Base-by-base conservation (phyloP, 2,329 filamentous ascomycete species). In the Xylariales sp. region DNA sequence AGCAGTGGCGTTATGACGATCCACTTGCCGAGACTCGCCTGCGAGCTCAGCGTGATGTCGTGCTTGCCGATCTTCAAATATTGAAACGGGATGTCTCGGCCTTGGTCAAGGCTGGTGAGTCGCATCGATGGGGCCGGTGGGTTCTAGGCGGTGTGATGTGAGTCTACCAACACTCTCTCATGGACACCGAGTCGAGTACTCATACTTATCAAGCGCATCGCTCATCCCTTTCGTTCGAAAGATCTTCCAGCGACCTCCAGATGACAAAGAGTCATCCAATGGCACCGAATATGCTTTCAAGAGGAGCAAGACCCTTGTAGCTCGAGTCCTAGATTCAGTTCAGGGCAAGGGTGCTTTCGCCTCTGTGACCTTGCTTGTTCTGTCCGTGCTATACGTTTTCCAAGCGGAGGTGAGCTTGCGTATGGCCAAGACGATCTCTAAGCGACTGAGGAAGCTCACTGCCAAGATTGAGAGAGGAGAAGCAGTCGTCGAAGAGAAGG, bases 201-300 rank as follows among this genome's bases (percentile, higher is more conserved):
- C n/a, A n/a, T n/a, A n/a, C n/a, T n/a, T n/a, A n/a, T n/a, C 22
- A 31, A 77, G 73, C 20, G 72, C 71, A 1, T 61, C 66, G 6
- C 69, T 78, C 39, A 68, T 80, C 43, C 76, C 76, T 1, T 57
- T 66, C 3, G 68, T 80, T 16, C 71, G 73, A 31, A 58, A 60
- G 31, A 64, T 79, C 49, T 78, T 76, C 56, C 69, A 70, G 12
- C 66, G 73, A 12, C 58, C 63, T 11, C 44, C 56, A 11, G 61
- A 66, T 11, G 61, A 65, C 39, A 59, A 60, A 3, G 55, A 62
- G 6, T 57, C 66, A 1, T 54, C 68, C 46, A 78, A 75, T 55
- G 66, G 71, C 48, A 80, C 76, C 19, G 76, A 80, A 59, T 74
- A 79, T 51, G 76, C 76, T 21, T 80, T 78, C 54, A 59, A 56